Evolutionary conservation across 306 rosid genomes (phyloP).

Genomic region (Medicago arabica): DNA sequence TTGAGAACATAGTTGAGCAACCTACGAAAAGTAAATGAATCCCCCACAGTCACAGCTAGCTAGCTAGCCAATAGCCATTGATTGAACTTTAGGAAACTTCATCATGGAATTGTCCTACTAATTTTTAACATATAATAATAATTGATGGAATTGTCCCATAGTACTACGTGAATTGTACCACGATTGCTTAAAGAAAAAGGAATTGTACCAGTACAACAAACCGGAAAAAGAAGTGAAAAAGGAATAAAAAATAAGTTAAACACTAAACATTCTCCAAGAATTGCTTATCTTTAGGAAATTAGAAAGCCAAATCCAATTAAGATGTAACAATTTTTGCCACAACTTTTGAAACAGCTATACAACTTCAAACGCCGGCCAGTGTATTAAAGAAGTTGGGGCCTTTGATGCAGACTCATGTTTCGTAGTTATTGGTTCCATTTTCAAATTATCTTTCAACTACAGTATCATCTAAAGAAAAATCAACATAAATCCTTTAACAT

Average conservation of each 20-base stretch:
- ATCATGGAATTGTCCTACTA: not conserved
- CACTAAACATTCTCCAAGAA: not conserved
- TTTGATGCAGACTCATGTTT: conserved; percentile 1
- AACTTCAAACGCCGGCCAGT: conserved; percentile 3
- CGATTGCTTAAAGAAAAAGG: not conserved
- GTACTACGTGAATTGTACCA: not conserved
- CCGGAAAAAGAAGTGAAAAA: not conserved
- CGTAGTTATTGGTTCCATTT: conserved; percentile 25
- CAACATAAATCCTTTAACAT: conserved; percentile 23
- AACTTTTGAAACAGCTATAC: conserved; percentile 8
- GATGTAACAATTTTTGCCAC: conserved; percentile 26
- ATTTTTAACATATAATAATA: not conserved
- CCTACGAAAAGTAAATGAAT: not conserved
- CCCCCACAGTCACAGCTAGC: not conserved
- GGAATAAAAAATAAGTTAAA: not conserved
- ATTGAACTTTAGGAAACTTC: not conserved
- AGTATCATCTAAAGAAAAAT: conserved; percentile 15
- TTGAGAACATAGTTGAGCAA: not conserved
- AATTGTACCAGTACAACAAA: not conserved
- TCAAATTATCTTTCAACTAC: conserved; percentile 20
- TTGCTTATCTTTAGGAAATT: not conserved
- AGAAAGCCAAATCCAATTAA: conserved; percentile 1
- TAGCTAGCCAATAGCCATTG: not conserved
- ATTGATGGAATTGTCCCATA: not conserved
- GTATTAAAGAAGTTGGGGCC: conserved; percentile 20